Evolutionary conservation across 768 basidiomycete species (phyloP), one percentile per base, ranked within the genome.

Genomic region (Gyrodon lividus): DNA sequence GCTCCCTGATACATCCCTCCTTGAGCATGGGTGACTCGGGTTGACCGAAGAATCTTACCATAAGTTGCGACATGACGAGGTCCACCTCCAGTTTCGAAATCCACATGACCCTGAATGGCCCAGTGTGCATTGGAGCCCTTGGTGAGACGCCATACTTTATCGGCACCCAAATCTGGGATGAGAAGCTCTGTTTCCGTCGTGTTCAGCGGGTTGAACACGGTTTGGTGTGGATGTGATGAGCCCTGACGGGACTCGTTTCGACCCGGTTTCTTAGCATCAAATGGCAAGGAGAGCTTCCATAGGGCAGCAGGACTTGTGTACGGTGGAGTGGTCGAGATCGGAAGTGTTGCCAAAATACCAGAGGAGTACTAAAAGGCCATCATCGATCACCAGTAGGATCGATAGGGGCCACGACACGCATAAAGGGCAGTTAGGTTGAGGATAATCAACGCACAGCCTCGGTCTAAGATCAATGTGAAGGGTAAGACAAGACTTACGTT

Each of bases 211-310:
- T 60, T 64, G 52, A 66, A 51, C 50, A 77, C 60, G 30, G 84
- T 81, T 60, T 92, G 87, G 69, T 93, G 92, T 0, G 89, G 87
- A 62, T 94, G 92, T 4, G 89, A 77, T 5, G 72, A 67, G 49
- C 83, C 79, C 63, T 94, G 92, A 30, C 92, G 78, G 17, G 78
- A 77, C 6, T 64, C 60, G 62, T 89, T 76, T 1, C 88, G 88
- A 0, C 91, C 89, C 0, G 74, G 72, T 1, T 80, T 82, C 13
- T 61, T 58, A 14, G 22, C 28, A 23, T 64, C 64, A 41, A 90
- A 75, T 2, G 68, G 64, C 20, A 70, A 37, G 39, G 72, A 63
- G 24, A 81, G 59, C 6, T 64, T 71, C 33, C 65, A 67, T 6
- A 74, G 59, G 9, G 65, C 51, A 6, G 70, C 50, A 0, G 70